A percentile compares a stretch with the other conserved stretches of the same genome.
Conservation (phyloP, 257 asterid genomes). For the Solanum tacnaense region DNA sequence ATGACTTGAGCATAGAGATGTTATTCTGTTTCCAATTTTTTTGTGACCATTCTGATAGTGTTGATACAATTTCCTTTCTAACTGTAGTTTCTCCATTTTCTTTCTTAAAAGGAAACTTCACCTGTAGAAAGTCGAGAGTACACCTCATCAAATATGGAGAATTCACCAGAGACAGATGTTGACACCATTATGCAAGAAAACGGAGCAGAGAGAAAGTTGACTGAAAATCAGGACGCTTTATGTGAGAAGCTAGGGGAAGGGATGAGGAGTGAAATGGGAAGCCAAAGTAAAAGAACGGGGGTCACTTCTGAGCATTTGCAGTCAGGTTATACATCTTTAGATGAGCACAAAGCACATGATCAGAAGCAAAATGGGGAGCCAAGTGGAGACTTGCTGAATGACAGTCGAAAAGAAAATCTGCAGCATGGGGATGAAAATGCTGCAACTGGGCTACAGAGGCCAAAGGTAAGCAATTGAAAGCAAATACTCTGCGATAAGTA, state of each 20-base stretch:
- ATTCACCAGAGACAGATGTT: constrained; percentile 35
- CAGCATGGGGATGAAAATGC: constrained; percentile 34
- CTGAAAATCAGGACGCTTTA: constrained; percentile 6
- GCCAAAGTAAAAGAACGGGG: constrained; percentile 35
- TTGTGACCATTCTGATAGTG: neutral
- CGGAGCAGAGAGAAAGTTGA: constrained; percentile 51
- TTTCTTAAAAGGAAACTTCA: constrained; percentile 37
- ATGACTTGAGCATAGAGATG: neutral
- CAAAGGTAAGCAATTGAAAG: constrained; percentile 36
- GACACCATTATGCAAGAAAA: constrained; percentile 36
- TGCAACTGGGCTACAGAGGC: constrained; percentile 44
- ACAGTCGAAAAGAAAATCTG: constrained; percentile 27
- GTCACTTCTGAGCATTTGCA: constrained; percentile 38
- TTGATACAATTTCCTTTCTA: neutral
- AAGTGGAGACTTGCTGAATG: constrained; percentile 29
- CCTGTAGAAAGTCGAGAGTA: constrained; percentile 66
- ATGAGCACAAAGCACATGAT: constrained; percentile 28
- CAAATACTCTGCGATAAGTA: neutral
- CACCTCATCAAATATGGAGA: constrained; percentile 58
- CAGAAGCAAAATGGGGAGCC: constrained; percentile 31
- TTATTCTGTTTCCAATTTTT: neutral
- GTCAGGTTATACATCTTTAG: constrained; percentile 34
- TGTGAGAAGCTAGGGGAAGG: constrained; percentile 11
- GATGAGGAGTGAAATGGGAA: constrained; percentile 23
- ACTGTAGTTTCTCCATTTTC: constrained; percentile 11